Evolutionary conservation across 306 rosid species (phyloP), one percentile per base, ranked within the genome.

Genomic region (Prosopis cineraria): DNA sequence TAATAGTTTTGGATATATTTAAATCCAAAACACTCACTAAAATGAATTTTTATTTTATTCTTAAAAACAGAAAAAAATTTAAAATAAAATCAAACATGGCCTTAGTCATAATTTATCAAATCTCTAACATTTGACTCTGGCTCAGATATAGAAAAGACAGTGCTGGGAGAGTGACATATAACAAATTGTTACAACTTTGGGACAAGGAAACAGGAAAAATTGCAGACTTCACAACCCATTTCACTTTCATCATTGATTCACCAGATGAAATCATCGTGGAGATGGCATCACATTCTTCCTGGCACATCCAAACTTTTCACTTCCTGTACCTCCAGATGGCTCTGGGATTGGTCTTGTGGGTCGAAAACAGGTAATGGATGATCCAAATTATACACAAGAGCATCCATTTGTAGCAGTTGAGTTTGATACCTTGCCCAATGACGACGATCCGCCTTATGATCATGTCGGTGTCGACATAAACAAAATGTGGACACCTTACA

Each of bases 221-320:
- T 65, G 30, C 87, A 4, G 81, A 80, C 66, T 87, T 84, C 47
- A 34, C 41, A 0, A 82, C 85, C 25, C 37, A 45, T 47, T 84
- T 87, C 83, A 27, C 76, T 30, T 84, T 87, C 16, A 34, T 67
- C 47, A 80, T 87, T 19, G 70, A 79, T 53, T 55, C 83, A 4
- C 37, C 41, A 34, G 65, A 77, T 4, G 17, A 0, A 16, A 16
- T 27, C 1, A 0, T 0, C 72, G 55, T 44, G 91, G 73, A 22
- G 84, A 84, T 22, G 91, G 84, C 19, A 44, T 84, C 20, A 73
- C 87, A 4, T 87, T 87, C 83, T 84, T 84, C 70, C 73, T 84
- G 0, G 87, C 83, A 4, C 50, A 25, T 70, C 55, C 70, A 12
- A 60, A 71, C 8, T 48, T 60, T 7, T 37, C 72, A 11, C 56